Conservation (phyloP, 352 stramenopile species). For the Globisporangium ultimum region DNA sequence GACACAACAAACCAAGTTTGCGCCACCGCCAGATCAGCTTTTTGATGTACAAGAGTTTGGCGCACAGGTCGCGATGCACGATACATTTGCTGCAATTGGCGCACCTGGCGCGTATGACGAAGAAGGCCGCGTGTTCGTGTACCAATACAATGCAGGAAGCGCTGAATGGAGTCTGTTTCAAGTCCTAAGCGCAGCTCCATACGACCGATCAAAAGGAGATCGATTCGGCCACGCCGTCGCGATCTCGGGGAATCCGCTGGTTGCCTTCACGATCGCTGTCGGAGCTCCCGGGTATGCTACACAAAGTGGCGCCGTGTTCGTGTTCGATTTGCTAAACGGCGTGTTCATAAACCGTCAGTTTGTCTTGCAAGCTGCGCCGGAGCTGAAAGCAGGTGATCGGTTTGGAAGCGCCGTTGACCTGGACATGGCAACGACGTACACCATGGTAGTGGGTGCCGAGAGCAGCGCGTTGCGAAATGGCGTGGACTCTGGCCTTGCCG, state of each 20-base stretch:
- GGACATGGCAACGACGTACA: conserved; percentile 71
- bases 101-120: conserved; percentile 55
- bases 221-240: conserved; percentile 68
- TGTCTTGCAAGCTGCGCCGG: conserved; percentile 43
- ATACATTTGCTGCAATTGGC: conserved; percentile 54
- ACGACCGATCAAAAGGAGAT: conserved; percentile 39
- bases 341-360: conserved; percentile 64
- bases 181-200: conserved; percentile 48
- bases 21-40: conserved; percentile 34
- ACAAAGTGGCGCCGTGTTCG: conserved; percentile 60
- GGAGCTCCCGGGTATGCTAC: conserved; percentile 64
- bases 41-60: conserved; percentile 58
- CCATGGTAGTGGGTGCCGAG: conserved; percentile 62
- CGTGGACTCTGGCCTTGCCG: conserved; percentile 38
- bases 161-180: conserved; percentile 62
- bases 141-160: conserved; percentile 48
- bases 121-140: conserved; percentile 70
- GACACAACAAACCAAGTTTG: conserved; percentile 54
- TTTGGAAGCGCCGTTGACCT: conserved; percentile 71
- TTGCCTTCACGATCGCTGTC: conserved; percentile 52
- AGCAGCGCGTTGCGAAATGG: conserved; percentile 33
- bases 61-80: conserved; percentile 35
- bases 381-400: conserved; percentile 46
- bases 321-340: conserved; percentile 63
- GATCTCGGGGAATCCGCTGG: conserved; percentile 41